A percentile compares a stretch with the other conserved stretches of the same genome.
These are phyloP conservation scores for Arctium lappa DNA, from an alignment of 129 eudicot species.

Conservation along the genomic window DNA sequence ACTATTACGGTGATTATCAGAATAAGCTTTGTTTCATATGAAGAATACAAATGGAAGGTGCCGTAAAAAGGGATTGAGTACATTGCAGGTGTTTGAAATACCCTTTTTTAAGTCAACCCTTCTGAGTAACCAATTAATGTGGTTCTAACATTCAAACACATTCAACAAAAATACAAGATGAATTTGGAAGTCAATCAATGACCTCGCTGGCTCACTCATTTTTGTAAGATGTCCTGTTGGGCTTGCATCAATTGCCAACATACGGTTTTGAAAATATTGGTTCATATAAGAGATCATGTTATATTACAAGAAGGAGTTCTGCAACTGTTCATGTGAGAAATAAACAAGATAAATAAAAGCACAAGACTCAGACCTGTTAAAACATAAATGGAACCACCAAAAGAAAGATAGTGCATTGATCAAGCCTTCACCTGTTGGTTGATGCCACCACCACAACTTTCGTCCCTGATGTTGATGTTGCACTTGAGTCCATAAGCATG, in stretches of 20 bases:
- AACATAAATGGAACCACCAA: not conserved
- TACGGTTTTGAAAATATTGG: not conserved
- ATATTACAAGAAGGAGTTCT: not conserved
- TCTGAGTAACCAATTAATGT: not conserved
- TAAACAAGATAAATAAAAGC: not conserved
- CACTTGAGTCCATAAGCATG: constrained; percentile 77
- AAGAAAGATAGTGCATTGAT: constrained; percentile 2
- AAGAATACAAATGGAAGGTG: not conserved
- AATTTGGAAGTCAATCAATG: not conserved
- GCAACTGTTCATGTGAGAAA: not conserved
- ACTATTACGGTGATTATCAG: not conserved
- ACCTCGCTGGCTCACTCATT: not conserved
- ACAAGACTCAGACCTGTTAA: not conserved
- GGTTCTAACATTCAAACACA: not conserved
- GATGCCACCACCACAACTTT: constrained; percentile 93
- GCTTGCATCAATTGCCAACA: not conserved
- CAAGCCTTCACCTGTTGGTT: constrained; percentile 74
- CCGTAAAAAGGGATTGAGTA: not conserved
- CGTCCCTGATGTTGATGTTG: constrained; percentile 44
- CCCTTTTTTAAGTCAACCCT: not conserved
- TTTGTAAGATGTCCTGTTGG: not conserved
- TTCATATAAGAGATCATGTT: not conserved
- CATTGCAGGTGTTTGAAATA: not conserved
- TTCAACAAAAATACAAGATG: no score
- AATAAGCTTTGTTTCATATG: not conserved